phyloP scores from a whole-genome alignment of 768 basidiomycete genomes.

The Termitomyces sp. region DNA sequence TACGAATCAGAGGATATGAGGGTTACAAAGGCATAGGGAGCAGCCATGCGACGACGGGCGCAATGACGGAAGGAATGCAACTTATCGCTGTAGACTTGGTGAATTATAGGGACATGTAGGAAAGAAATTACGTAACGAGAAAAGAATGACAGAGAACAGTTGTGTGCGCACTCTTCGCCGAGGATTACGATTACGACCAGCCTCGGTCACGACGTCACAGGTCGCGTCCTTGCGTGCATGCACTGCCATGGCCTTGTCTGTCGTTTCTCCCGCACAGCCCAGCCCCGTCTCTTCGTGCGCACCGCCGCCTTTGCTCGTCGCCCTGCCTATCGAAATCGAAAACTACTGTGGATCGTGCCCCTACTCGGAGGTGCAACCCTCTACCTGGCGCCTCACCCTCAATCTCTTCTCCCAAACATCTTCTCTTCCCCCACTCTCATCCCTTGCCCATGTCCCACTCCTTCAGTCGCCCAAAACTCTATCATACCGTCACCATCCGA shows the following conservation, averaged over 20 bases:
- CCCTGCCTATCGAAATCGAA: conserved; percentile 18
- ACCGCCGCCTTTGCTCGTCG: conserved; percentile 19
- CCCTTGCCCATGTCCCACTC: conserved; percentile 26
- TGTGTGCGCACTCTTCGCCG: too few species aligned
- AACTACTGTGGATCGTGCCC: conserved; percentile 51
- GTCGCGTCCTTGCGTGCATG: not conserved
- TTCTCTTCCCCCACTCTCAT: conserved; percentile 45
- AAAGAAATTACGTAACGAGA: conserved; percentile 11
- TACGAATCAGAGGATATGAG: conserved; percentile 90
- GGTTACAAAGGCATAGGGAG: conserved; percentile 79
- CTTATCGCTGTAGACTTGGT: too few species aligned
- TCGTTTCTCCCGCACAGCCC: conserved; percentile 17
- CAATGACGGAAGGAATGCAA: conserved; percentile 18
- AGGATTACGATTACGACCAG: too few species aligned
- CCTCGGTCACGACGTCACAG: conserved; percentile 4
- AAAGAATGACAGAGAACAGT: not conserved
- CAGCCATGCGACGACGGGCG: conserved; percentile 44
- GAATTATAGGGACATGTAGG: not conserved
- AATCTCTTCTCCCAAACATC: conserved; percentile 37
- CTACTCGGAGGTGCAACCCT: conserved; percentile 49
- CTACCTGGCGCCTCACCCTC: conserved; percentile 38
- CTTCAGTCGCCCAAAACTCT: conserved; percentile 15
- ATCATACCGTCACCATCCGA: conserved; percentile 69
- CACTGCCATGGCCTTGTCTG: conserved; percentile 6
- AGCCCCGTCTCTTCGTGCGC: conserved; percentile 7